Evolutionary conservation across 2,329 filamentous ascomycete species (phyloP), one percentile per base, ranked within the genome.

Genomic region (Xylaria sp.): DNA sequence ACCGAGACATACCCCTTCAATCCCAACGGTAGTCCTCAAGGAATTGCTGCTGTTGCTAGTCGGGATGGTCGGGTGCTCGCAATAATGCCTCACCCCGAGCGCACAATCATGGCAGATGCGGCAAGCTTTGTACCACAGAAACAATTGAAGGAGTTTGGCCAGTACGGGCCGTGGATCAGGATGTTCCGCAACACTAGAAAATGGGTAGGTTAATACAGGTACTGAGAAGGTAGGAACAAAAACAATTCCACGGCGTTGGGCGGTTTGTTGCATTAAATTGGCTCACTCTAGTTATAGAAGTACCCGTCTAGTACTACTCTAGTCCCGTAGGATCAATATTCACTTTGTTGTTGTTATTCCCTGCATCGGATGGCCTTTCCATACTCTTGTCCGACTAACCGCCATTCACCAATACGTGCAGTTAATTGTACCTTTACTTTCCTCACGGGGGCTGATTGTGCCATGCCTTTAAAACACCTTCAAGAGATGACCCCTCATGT

Each of bases 1-100:
- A 95, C 95, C 1, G 91, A 93, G 77, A 82, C 82, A 69, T 99
- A 98, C 74, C 95, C 95, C 9, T 91, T 84, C 79, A 98, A 98
- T 80, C 91, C 89, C 54, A 97, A 96, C 78, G 93, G 93, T 55
- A 92, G 89, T 73, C 91, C 92, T 0, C 83, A 85, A 65, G 93
- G 92, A 73, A 90, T 97, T 67, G 91, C 93, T 0, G 92, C 89
- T 74, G 89, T 67, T 17, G 96, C 25, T 25, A 66, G 60, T 58
- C 60, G 53, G 5, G 89, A 96, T 73, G 93, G 93, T 12, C 85
- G 92, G 60, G 91, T 96, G 1, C 77, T 97, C 69, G 92, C 92
- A 6, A 86, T 97, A 80, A 97, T 97, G 93, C 94, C 94, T 64
- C 93, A 97, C 76, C 93, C 93, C 0, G 93, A 97, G 80, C 86